A percentile compares a stretch with the other conserved stretches of the same genome.
These are phyloP conservation scores for Trypanosoma theileri DNA, from an alignment of 208 protist species.

Conservation along the genomic window DNA sequence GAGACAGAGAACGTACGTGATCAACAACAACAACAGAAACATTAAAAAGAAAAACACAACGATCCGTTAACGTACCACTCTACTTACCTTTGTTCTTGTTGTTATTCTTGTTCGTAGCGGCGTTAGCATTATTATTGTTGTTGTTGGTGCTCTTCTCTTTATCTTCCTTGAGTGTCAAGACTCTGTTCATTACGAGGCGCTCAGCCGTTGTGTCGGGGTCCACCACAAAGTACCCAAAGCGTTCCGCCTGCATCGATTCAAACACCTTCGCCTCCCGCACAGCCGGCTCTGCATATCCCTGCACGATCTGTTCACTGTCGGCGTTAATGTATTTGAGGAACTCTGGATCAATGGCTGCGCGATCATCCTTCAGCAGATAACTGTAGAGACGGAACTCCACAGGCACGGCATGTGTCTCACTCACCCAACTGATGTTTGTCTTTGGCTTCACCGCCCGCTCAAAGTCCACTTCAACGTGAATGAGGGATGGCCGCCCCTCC, in stretches of 20 bases:
- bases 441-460: constrained; percentile 84
- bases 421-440: constrained; percentile 93
- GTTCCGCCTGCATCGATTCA: constrained; percentile 88
- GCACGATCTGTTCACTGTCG: constrained; percentile 64
- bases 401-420: constrained; percentile 41
- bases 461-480: constrained; percentile 89
- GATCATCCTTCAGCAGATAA: constrained; percentile 84
- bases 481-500: constrained; percentile 52
- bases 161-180: constrained; percentile 84
- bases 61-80: too few species aligned
- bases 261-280: constrained; percentile 50
- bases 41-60: too few species aligned
- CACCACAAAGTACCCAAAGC: constrained; percentile 91
- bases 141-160: constrained; percentile 59
- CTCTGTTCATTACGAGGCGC: constrained; percentile 88
- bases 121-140: constrained; percentile 11
- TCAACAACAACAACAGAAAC: too few species aligned
- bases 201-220: constrained; percentile 69
- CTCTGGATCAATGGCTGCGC: constrained; percentile 80
- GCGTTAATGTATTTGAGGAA: constrained; percentile 89
- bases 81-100: too few species aligned
- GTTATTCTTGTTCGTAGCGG: background rate
- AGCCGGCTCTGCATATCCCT: constrained; percentile 71
- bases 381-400: constrained; percentile 85
- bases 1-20: too few species aligned